These are phyloP conservation scores for Colletotrichum siamense DNA, from an alignment of 2,329 filamentous ascomycete species.

Conservation along the genomic window DNA sequence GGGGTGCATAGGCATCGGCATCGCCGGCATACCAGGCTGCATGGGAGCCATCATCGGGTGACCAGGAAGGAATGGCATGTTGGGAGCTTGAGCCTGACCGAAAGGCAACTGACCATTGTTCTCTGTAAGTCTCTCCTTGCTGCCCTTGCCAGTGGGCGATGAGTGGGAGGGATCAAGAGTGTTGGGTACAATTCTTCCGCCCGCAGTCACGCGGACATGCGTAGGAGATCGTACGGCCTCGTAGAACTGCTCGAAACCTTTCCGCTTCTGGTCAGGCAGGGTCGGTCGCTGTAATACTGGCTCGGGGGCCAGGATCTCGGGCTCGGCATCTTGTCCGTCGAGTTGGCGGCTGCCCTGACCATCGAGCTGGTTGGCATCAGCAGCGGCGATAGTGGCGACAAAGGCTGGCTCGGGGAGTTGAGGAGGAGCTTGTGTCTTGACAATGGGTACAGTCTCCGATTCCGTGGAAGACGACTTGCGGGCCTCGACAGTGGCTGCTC, in stretches of 20 bases:
- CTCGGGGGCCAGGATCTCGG: background rate
- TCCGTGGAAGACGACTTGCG: slow-evolving; percentile 14
- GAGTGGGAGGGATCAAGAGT: slow-evolving; percentile 50
- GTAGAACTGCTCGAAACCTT: slow-evolving; percentile 73
- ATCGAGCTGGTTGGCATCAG: slow-evolving; percentile 5
- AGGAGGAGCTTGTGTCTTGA: background rate
- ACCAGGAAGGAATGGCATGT: background rate
- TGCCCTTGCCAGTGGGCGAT: slow-evolving; percentile 59
- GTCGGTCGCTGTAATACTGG: slow-evolving; percentile 19
- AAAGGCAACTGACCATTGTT: slow-evolving; percentile 27
- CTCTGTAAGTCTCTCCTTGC: slow-evolving; percentile 44
- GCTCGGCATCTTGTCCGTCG: slow-evolving; percentile 45
- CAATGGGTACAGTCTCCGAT: background rate
- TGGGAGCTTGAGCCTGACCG: slow-evolving; percentile 24
- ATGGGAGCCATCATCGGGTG: slow-evolving; percentile 11
- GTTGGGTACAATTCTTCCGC: slow-evolving; percentile 71
- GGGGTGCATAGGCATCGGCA: background rate
- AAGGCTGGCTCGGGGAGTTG: background rate
- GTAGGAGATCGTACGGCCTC: slow-evolving; percentile 72
- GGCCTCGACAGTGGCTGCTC: background rate
- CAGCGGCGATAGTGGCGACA: background rate
- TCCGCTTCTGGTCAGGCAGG: slow-evolving; percentile 56
- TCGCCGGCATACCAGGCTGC: background rate
- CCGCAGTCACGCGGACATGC: slow-evolving; percentile 70
- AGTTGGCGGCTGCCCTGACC: slow-evolving; percentile 30